Base-by-base conservation (phyloP, 2,329 filamentous ascomycete genomes). In the Fusarium nodosum region DNA sequence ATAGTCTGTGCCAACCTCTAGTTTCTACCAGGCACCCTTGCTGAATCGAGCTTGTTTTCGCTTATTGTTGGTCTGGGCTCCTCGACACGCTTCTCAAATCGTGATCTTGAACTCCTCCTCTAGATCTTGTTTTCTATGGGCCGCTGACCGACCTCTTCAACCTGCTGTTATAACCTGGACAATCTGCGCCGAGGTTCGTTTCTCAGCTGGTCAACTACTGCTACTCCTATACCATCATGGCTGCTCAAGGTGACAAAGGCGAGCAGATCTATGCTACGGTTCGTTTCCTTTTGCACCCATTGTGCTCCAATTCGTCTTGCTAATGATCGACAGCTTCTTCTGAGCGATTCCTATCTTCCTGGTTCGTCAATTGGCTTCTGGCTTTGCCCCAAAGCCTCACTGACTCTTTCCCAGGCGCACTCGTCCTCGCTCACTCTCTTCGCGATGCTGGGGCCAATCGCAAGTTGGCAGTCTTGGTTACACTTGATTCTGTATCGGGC, bases 351-450 rank as follows among this genome's bases (percentile, higher is more conserved):
- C 68, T 99, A 99, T 81, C 88, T 99, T 52, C 95, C 96, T 79
- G 94, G 94, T 97, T 85, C 76, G 82, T 79, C 60, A 58, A 67
- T 71, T 68, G 53, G 50, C 50, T 53, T 53, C 48, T 33, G 26
- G 9, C 13, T 16, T 36, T 45, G n/a, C 39, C 33, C 34, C 26
- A 46, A 47, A 56, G n/a, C 34, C 28, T 28, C 18, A 46, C 68
- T 73, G 42, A 72, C 42, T 36, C 53, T 36, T 52, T 45, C 28
- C 30, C 72, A 97, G 95, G 96, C 79, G 95, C 94, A 64, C 89
- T 96, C 74, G 94, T 99, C 47, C 89, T 99, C 69, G 94, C 94
- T 66, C 94, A 98, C 83, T 98, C 96, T 34, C 84, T 99, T 60
- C 92, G 93, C 80, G 96, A 99, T 90, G 91, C 90, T 74, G 93